These are phyloP conservation scores for Heimioporus retisporus DNA, from an alignment of 1,284 basidiomycete species.

Conservation along the genomic window DNA sequence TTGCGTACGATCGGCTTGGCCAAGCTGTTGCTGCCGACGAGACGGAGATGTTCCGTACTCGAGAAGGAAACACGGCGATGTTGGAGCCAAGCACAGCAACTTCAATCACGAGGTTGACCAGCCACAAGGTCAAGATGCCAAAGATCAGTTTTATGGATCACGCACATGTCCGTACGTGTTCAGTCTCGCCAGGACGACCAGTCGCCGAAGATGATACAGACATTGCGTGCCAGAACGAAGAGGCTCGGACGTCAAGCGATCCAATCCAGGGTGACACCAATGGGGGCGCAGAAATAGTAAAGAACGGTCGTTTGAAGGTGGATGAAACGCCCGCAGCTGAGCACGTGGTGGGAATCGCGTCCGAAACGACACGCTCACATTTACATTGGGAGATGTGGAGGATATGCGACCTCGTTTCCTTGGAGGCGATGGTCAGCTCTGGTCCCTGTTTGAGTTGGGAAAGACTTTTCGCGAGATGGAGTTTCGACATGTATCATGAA, in stretches of 20 bases:
- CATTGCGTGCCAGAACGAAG: background rate
- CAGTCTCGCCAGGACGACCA: slow-evolving; percentile 25
- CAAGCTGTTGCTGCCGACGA: slow-evolving; percentile 21
- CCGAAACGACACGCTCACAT: slow-evolving; percentile 20
- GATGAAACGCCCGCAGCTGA: too few relatives aligned
- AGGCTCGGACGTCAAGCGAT: background rate
- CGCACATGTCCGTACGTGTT: slow-evolving; percentile 35
- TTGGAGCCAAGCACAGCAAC: slow-evolving; percentile 3
- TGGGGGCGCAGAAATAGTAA: slow-evolving; percentile 2
- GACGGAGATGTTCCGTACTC: slow-evolving; percentile 24
- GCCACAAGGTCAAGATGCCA: slow-evolving; percentile 30
- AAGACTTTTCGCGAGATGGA: too few relatives aligned
- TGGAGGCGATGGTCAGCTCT: too few relatives aligned
- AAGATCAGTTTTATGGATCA: slow-evolving; percentile 41
- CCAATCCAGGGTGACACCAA: background rate
- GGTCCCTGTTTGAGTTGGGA: too few relatives aligned
- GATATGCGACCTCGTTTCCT: too few relatives aligned
- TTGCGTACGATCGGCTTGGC: slow-evolving; percentile 43
- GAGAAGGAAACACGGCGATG: background rate
- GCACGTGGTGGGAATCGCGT: slow-evolving; percentile 3
- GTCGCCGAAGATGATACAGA: background rate
- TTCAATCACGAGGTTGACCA: slow-evolving; percentile 17
- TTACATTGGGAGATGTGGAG: slow-evolving; percentile 28
- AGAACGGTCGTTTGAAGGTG: too few relatives aligned
- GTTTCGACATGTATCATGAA: slow-evolving; percentile 41